Conservation (phyloP, 2,329 filamentous ascomycete genomes). For the Xylariaceae sp. region DNA sequence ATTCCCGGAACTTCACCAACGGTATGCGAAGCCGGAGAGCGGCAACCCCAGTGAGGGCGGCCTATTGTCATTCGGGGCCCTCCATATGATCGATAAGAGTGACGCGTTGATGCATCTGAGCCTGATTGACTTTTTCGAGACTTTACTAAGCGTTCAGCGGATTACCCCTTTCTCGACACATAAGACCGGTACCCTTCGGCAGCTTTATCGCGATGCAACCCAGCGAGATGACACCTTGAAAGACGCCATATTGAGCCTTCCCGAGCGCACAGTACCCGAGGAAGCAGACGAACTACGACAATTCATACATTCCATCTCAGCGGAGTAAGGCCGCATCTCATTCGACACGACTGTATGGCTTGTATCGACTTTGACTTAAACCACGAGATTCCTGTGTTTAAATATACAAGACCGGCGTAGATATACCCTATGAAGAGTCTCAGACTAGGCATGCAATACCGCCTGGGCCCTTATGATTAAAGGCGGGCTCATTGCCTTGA, state of each 20-base stretch:
- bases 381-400: background rate
- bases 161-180: conserved; percentile 35
- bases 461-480: background rate
- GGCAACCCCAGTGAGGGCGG: conserved; percentile 28
- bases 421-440: background rate
- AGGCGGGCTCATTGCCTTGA: background rate
- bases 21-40: conserved; percentile 21
- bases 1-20: conserved; percentile 33
- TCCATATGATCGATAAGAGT: conserved; percentile 45
- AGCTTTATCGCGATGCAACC: conserved; percentile 39
- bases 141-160: conserved; percentile 44
- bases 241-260: conserved; percentile 38
- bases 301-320: conserved; percentile 41
- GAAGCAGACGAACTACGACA: conserved; percentile 43
- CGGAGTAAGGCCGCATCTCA: conserved; percentile 22
- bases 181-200: conserved; percentile 35
- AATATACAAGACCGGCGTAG: background rate
- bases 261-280: conserved; percentile 45
- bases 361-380: background rate
- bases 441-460: background rate
- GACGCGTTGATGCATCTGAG: conserved; percentile 47
- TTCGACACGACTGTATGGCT: background rate
- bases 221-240: conserved; percentile 36
- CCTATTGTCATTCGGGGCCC: conserved; percentile 46
- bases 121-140: conserved; percentile 50